Percentiles rank a stretch among this genome's conserved stretches.
Evolutionary conservation across 179 eudicot species (phyloP).

Genomic region (Drosera spatulata): DNA sequence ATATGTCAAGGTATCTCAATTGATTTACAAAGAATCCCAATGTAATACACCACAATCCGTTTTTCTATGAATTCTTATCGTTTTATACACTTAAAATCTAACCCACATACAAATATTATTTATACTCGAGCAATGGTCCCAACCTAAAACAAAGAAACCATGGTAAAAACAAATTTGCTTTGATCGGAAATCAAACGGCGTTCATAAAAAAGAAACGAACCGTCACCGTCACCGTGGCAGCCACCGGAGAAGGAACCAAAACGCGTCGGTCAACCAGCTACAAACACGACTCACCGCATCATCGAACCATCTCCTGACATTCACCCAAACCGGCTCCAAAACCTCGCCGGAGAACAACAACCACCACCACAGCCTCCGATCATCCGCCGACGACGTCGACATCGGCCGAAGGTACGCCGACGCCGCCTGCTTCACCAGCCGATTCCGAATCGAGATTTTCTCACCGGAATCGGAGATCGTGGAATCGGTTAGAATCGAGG

Average conservation of each 20-base stretch:
- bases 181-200: background rate
- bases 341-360: constrained; percentile 11
- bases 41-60: too few species aligned
- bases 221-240: constrained; percentile 4
- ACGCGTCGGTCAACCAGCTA: constrained; percentile 32
- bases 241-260: constrained; percentile 40
- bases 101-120: too few species aligned
- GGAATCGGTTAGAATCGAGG: background rate
- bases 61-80: too few species aligned
- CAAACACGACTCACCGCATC: constrained; percentile 18
- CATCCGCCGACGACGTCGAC: constrained; percentile 32
- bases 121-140: too few species aligned
- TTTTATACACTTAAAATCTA: too few species aligned
- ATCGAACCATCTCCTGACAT: constrained; percentile 12
- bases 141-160: too few species aligned
- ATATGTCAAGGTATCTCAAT: too few species aligned
- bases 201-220: too few species aligned
- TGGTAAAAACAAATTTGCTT: background rate
- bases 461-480: constrained; percentile 11
- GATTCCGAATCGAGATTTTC: constrained; percentile 72
- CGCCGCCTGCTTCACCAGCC: constrained; percentile 90
- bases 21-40: too few species aligned
- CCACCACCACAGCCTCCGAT: constrained; percentile 19
- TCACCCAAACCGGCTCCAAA: constrained; percentile 10
- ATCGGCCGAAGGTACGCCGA: constrained; percentile 93